Percentiles rank a stretch among this genome's conserved stretches.
These are phyloP conservation scores for Solanum dulcamara DNA, from an alignment of 257 asterid species.

Conservation along the genomic window DNA sequence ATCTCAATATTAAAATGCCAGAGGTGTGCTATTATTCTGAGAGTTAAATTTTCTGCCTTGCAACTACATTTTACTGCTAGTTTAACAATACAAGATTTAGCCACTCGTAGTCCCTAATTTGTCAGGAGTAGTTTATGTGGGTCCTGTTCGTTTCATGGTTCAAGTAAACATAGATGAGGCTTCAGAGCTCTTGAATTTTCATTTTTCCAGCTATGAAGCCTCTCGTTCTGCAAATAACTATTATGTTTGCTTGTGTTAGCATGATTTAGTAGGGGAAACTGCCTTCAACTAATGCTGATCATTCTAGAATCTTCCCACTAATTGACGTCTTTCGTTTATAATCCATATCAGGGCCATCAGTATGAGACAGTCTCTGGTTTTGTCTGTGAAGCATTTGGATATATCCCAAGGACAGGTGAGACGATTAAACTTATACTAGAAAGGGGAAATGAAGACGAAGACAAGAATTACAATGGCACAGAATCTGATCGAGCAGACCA, in stretches of 20 bases:
- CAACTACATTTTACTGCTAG: not conserved
- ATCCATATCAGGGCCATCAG: constrained; percentile 70
- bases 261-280: not conserved
- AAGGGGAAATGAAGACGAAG: constrained; percentile 60
- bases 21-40: constrained; percentile 41
- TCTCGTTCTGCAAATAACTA: not conserved
- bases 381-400: constrained; percentile 96
- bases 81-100: not conserved
- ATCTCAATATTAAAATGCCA: constrained; percentile 85
- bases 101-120: not conserved
- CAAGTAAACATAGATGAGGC: not conserved
- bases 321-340: not conserved
- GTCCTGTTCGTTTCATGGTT: not conserved
- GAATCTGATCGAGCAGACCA: constrained; percentile 59
- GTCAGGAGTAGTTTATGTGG: not conserved
- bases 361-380: constrained; percentile 97
- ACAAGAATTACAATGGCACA: constrained; percentile 37
- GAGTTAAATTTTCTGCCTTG: not conserved
- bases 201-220: not conserved
- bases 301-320: not conserved
- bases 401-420: constrained; percentile 96
- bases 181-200: not conserved
- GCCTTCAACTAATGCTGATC: not conserved
- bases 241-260: not conserved
- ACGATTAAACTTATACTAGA: constrained; percentile 76